A percentile compares a stretch with the other conserved stretches of the same genome.
These are phyloP conservation scores for Beauveria pseudobassiana DNA, from an alignment of 2,329 filamentous ascomycete species.

Conservation along the genomic window DNA sequence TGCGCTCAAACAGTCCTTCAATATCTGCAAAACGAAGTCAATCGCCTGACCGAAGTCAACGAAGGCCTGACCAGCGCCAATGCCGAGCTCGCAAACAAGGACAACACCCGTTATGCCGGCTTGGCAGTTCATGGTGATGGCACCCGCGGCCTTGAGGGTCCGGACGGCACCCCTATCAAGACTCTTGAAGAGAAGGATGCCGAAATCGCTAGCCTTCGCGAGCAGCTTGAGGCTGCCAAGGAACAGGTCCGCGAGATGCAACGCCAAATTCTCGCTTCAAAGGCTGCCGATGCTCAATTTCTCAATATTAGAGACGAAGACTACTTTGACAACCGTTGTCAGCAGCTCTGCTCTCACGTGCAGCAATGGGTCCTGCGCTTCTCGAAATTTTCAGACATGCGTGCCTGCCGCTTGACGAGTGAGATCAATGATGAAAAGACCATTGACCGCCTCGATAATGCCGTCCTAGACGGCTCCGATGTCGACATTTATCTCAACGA, in stretches of 20 bases:
- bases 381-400: slow-evolving; percentile 94
- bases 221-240: slow-evolving; percentile 68
- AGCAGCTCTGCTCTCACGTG: slow-evolving; percentile 89
- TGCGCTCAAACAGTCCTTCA: slow-evolving; percentile 71
- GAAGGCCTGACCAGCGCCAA: slow-evolving; percentile 72
- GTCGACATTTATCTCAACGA: slow-evolving; percentile 84
- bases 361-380: slow-evolving; percentile 98
- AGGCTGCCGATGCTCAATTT: slow-evolving; percentile 61
- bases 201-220: slow-evolving; percentile 71
- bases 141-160: slow-evolving; percentile 60
- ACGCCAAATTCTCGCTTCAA: slow-evolving; percentile 48
- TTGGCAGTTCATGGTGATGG: slow-evolving; percentile 60
- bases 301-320: slow-evolving; percentile 80
- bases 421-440: slow-evolving; percentile 90
- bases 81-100: slow-evolving; percentile 65
- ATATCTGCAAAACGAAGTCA: slow-evolving; percentile 74
- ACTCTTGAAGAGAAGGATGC: slow-evolving; percentile 74
- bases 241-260: slow-evolving; percentile 48
- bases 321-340: slow-evolving; percentile 90
- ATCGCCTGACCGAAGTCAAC: slow-evolving; percentile 75
- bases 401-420: slow-evolving; percentile 71
- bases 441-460: slow-evolving; percentile 88
- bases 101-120: slow-evolving; percentile 61
- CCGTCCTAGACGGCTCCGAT: slow-evolving; percentile 87
- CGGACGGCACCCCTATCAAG: slow-evolving; percentile 54